phyloP scores from a whole-genome alignment of 1,284 basidiomycete species.

The Papiliotrema flavescens region DNA sequence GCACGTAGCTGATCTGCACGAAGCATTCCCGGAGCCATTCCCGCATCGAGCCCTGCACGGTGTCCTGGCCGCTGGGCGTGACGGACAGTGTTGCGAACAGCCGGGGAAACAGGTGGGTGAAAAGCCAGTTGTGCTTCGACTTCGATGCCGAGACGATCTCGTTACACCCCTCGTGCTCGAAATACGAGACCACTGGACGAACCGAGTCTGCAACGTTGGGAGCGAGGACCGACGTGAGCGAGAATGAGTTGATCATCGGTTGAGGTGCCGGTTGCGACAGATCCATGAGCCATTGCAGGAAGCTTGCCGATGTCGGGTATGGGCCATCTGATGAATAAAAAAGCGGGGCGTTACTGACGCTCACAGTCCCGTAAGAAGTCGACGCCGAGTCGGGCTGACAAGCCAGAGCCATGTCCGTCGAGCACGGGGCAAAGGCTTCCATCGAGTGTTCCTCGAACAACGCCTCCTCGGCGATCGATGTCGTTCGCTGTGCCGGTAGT shows the following conservation, averaged over 20 bases:
- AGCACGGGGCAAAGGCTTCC: too few species aligned
- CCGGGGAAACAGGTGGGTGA: slow-evolving; percentile 17
- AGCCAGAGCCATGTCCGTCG: too few species aligned
- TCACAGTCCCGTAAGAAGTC: not conserved
- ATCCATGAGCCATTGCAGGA: not conserved
- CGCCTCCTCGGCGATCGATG: not conserved
- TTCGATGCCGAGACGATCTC: slow-evolving; percentile 16
- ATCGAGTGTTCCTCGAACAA: not conserved
- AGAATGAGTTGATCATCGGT: not conserved
- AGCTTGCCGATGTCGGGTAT: not conserved
- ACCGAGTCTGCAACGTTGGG: slow-evolving; percentile 3
- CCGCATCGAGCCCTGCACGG: slow-evolving; percentile 2
- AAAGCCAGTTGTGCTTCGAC: slow-evolving; percentile 21
- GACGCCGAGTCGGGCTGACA: too few species aligned
- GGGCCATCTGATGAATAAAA: not conserved
- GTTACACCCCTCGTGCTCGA: slow-evolving; percentile 16
- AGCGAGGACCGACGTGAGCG: slow-evolving; percentile 2
- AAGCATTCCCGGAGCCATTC: slow-evolving; percentile 14
- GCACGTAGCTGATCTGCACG: slow-evolving; percentile 16
- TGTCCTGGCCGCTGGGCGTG: slow-evolving; percentile 2
- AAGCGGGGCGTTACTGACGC: not conserved
- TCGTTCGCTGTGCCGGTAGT: not conserved
- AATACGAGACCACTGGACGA: slow-evolving; percentile 14
- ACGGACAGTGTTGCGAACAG: slow-evolving; percentile 6
- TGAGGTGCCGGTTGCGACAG: not conserved